Conservation (phyloP, 106 monocot species). For the Dioscorea zingiberensis region DNA sequence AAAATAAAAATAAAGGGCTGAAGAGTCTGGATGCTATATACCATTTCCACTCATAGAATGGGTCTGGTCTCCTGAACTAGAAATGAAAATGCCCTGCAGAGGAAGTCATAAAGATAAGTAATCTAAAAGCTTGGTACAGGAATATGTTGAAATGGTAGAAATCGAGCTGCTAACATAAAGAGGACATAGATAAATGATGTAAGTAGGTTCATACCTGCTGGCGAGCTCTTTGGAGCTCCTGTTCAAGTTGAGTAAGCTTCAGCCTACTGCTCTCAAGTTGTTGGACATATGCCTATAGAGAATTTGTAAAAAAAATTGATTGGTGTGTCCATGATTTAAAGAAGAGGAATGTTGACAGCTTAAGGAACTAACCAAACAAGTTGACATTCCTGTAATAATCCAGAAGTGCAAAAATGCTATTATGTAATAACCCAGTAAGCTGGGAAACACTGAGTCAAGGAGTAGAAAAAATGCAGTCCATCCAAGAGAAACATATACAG, state of each 20-base stretch:
- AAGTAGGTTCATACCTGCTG: slow-evolving; percentile 57
- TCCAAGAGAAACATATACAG: too few species aligned
- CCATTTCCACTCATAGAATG: slow-evolving; percentile 79
- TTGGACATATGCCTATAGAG: slow-evolving; percentile 72
- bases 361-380: background rate
- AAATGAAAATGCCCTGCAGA: slow-evolving; percentile 78
- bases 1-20: background rate
- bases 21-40: slow-evolving; percentile 15
- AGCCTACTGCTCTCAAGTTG: slow-evolving; percentile 84
- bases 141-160: too few species aligned
- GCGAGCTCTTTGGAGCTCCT: slow-evolving; percentile 84
- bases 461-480: too few species aligned
- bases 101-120: background rate
- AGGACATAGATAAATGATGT: too few species aligned
- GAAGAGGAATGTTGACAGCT: background rate
- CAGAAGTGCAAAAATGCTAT: background rate
- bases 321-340: background rate
- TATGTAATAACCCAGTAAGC: background rate
- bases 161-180: too few species aligned
- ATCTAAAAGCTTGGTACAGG: too few species aligned
- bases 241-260: slow-evolving; percentile 87
- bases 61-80: slow-evolving; percentile 74
- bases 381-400: too few species aligned
- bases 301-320: background rate
- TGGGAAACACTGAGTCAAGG: background rate